Percentiles rank a stretch among this genome's conserved stretches.
Evolutionary conservation across 1,139 yeast genomes (phyloP).

Genomic region (Debaryomyces sp.): DNA sequence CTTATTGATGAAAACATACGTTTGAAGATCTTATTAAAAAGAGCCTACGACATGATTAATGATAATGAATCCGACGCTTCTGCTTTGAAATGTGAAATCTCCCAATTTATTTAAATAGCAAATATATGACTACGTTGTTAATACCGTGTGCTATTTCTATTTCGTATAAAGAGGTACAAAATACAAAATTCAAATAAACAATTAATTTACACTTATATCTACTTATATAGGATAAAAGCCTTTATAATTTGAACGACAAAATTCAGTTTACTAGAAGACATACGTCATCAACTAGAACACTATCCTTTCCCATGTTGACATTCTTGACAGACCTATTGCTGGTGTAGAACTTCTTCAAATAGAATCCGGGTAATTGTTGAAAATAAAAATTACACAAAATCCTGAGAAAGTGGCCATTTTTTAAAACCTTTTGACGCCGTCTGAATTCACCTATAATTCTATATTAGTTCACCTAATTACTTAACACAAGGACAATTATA

Average conservation of each 20-base stretch:
- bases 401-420: constrained; percentile 8
- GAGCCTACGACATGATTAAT: constrained; percentile 27
- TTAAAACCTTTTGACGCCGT: constrained; percentile 6
- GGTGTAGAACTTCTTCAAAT: neutral
- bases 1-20: constrained; percentile 25
- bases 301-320: neutral
- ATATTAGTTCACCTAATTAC: constrained; percentile 5
- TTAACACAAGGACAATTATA: constrained; percentile 1
- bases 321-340: neutral
- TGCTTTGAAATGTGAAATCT: constrained; percentile 16
- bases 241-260: no score
- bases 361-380: constrained; percentile 9
- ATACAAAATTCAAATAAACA: no score
- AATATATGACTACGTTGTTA: neutral
- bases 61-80: constrained; percentile 15
- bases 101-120: constrained; percentile 6
- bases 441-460: constrained; percentile 1
- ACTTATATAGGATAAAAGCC: neutral
- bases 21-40: constrained; percentile 26
- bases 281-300: neutral
- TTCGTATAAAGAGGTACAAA: neutral
- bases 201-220: no score
- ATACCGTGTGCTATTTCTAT: neutral
- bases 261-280: no score
- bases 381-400: constrained; percentile 11